Evolutionary conservation across 1,284 basidiomycete genomes (phyloP), one percentile per base, ranked within the genome.

Genomic region (Rhodotorula glutinis): DNA sequence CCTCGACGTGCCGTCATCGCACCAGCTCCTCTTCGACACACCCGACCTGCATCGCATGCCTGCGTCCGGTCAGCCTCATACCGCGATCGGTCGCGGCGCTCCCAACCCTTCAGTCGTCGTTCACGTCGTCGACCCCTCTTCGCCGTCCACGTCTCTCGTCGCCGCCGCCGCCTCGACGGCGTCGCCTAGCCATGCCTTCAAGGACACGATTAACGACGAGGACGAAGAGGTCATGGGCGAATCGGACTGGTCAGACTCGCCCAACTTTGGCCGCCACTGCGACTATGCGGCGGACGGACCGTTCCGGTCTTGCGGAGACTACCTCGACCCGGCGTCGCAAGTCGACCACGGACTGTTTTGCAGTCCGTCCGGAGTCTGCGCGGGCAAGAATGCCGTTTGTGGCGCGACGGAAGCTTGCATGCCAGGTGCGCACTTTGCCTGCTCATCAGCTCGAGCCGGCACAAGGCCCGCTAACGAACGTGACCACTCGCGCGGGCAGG

Each of bases 281-380:
- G 44, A 44, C 17, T 69, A 44, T 43, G 16, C 11, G 16, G 25
- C n/a, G 11, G 41, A 38, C n/a, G 49, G 51, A 38, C 46, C 63
- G 16, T 67, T 62, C 56, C 5, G 25, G 23, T 58, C 63, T 10
- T 64, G 65, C 30, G 70, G 65, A 33, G 70, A 71, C 57, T 71
- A 43, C 60, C 62, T 60, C 25, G 57, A 62, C 19, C 51, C 19
- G 10, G 57, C 9, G 44, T 61, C 53, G 4, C 56, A 53, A 10
- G 23, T 68, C 53, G 70, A 71, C 55, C 70, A 71, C 49, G 70
- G 63, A 2, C 29, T 71, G 53, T 71, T 71, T 52, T 71, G 70
- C 54, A 66, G 64, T 14, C 70, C 70, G 3, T 0, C 29, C 0
- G 65, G 67, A 0, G 21, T 69, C 3, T 69, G 70, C 51, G 70